Evolutionary conservation across 768 basidiomycete genomes (phyloP), one percentile per base, ranked within the genome.

Genomic region (Psilocybe subaeruginosa): DNA sequence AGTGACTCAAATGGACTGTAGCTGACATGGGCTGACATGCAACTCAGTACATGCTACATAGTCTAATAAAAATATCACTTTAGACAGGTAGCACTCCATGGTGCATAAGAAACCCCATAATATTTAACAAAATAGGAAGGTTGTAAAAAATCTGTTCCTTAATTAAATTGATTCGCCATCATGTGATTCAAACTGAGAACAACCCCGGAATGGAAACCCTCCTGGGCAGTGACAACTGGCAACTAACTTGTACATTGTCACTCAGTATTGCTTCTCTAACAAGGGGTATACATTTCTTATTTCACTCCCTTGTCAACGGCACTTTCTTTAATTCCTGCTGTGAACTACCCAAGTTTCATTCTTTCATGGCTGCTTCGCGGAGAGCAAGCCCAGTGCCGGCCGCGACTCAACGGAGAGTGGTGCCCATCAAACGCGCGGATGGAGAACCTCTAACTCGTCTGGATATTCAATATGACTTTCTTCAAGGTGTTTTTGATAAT

Each of bases 391-490:
- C 54, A 14, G 30, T 19, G 41, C 14, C 41, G 4, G 47, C 54
- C 35, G 23, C 71, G 66, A 72, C 69, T 61, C 76, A 73, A 16
- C 76, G 79, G 60, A 82, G 81, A 71, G 71, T 74, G 5, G 64
- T 78, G 19, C 76, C 81, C 56, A 77, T 85, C 61, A 82, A 88
- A 70, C 82, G 80, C 67, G 74, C 74, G 39, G 89, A 91, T 67
- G 88, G 86, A 35, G 86, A 89, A 65, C 87, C 89, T 39, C 76
- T 92, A 19, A 83, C 83, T 48, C 83, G 90, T 52, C 74, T 74
- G 39, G 90, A 92, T 74, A 80, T 92, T 49, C 90, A 92, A 74
- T 89, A 86, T 73, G 92, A 95, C 76, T 82, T 95, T 54, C 87
- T 97, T 57, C 69, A 87, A 66, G 77, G 80, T 73, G 85, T 96